Conservation (phyloP, 495 filamentous ascomycete species). For the Aspergillus steynii region DNA sequence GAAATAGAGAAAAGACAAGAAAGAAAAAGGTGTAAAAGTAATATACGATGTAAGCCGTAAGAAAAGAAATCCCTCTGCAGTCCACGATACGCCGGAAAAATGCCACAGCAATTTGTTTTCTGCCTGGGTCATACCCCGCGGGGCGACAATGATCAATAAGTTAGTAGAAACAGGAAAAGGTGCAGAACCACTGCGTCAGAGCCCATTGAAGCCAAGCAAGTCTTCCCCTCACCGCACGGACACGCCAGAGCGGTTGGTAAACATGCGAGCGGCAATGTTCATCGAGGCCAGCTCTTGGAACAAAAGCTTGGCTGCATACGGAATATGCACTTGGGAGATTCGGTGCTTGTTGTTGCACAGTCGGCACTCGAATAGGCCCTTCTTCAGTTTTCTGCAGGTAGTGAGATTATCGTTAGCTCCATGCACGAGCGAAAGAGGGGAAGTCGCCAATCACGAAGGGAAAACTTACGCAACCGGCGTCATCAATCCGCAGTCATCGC, state of each 20-base stretch:
- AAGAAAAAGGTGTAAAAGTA: not conserved
- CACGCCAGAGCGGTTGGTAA: conserved; percentile 66
- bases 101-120: conserved; percentile 24
- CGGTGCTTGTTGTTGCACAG: conserved; percentile 98
- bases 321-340: conserved; percentile 96
- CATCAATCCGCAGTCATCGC: conserved; percentile 98
- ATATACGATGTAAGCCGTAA: not conserved
- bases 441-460: conserved; percentile 4
- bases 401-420: conserved; percentile 28
- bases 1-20: not conserved
- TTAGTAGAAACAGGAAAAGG: not conserved
- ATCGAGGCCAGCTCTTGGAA: conserved; percentile 98
- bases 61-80: conserved; percentile 16
- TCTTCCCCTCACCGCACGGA: conserved; percentile 40
- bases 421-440: conserved; percentile 8
- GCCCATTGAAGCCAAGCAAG: not conserved
- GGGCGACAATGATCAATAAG: conserved; percentile 9
- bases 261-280: conserved; percentile 98
- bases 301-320: conserved; percentile 95
- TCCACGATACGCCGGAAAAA: conserved; percentile 28
- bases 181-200: conserved; percentile 4
- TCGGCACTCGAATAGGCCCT: conserved; percentile 91
- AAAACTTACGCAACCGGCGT: conserved; percentile 93
- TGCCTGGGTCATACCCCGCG: conserved; percentile 15
- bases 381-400: conserved; percentile 78